Conservation (phyloP, 768 basidiomycete species). For the Tricholoma sp. region DNA sequence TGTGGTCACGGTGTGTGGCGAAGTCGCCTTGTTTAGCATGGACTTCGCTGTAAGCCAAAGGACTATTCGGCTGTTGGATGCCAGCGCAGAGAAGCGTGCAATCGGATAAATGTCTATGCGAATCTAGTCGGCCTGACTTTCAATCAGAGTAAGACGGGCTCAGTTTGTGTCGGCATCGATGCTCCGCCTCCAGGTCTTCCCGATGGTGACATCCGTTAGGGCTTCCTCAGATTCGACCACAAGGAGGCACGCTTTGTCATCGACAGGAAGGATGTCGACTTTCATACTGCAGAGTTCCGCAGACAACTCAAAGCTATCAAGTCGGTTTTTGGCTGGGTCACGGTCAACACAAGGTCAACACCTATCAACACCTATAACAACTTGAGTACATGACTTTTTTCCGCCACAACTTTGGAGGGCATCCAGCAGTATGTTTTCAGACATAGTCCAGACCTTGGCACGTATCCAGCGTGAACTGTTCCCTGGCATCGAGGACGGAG, state of each 20-base stretch:
- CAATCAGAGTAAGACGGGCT: constrained; percentile 37
- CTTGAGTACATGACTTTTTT: constrained; percentile 28
- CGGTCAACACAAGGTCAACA: too few species aligned
- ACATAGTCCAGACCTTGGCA: constrained; percentile 22
- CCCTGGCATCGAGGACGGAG: constrained; percentile 15
- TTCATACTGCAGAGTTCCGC: constrained; percentile 25
- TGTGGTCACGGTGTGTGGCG: constrained; percentile 35
- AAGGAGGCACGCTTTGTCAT: constrained; percentile 19
- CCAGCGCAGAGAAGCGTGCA: constrained; percentile 25
- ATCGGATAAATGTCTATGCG: constrained; percentile 35
- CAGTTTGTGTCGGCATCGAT: constrained; percentile 26
- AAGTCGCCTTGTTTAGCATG: constrained; percentile 38
- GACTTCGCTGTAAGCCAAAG: constrained; percentile 40
- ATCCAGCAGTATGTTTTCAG: constrained; percentile 23
- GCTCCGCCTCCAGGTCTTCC: constrained; percentile 7
- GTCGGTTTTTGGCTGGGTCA: constrained; percentile 29
- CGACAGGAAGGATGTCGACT: constrained; percentile 22
- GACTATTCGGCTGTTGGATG: constrained; percentile 38
- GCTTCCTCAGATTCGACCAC: constrained; percentile 10
- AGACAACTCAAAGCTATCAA: constrained; percentile 24
- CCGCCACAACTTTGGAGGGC: constrained; percentile 24
- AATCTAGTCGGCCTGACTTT: constrained; percentile 34
- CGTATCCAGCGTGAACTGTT: constrained; percentile 23
- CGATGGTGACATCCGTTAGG: constrained; percentile 15
- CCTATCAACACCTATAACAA: constrained; percentile 27